These are phyloP conservation scores for Mycena floridula DNA, from an alignment of 768 basidiomycete genomes.

Conservation along the genomic window DNA sequence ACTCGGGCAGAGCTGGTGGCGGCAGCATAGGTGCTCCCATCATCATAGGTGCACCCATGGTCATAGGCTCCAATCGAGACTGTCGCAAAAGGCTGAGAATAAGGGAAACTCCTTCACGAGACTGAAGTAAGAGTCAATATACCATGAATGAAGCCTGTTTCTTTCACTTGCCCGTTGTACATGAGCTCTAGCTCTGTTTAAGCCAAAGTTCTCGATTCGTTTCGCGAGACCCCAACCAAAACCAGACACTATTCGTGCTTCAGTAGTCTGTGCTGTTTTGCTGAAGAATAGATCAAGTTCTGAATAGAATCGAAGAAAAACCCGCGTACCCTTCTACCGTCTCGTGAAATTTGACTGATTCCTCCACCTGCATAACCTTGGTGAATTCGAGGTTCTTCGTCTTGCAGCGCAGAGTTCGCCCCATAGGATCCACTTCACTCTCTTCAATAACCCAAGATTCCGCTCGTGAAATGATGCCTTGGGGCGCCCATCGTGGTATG, in stretches of 20 bases:
- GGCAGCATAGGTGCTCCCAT: too few species aligned
- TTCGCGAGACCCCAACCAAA: conserved; percentile 90
- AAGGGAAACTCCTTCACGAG: conserved; percentile 81
- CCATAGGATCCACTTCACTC: conserved; percentile 86
- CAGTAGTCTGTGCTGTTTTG: conserved; percentile 79
- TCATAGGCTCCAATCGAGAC: conserved; percentile 60
- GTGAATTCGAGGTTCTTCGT: conserved; percentile 93
- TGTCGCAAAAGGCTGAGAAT: conserved; percentile 76
- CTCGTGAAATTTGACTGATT: conserved; percentile 69
- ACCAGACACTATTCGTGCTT: conserved; percentile 80
- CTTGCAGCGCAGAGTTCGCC: conserved; percentile 66
- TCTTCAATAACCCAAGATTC: conserved; percentile 96
- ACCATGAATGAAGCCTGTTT: neutral
- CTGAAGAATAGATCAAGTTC: conserved; percentile 27
- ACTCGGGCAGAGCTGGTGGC: too few species aligned
- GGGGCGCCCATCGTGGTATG: conserved; percentile 88
- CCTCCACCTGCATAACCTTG: conserved; percentile 90
- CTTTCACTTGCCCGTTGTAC: conserved; percentile 62
- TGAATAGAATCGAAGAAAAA: neutral
- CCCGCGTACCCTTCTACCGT: conserved; percentile 58
- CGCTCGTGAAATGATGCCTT: conserved; percentile 73
- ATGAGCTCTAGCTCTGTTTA: conserved; percentile 81
- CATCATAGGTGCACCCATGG: conserved; percentile 27
- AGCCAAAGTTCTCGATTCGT: conserved; percentile 80
- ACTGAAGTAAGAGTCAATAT: conserved; percentile 39